Conservation (phyloP, 352 stramenopile genomes). For the Phytopythium kandeliae region DNA sequence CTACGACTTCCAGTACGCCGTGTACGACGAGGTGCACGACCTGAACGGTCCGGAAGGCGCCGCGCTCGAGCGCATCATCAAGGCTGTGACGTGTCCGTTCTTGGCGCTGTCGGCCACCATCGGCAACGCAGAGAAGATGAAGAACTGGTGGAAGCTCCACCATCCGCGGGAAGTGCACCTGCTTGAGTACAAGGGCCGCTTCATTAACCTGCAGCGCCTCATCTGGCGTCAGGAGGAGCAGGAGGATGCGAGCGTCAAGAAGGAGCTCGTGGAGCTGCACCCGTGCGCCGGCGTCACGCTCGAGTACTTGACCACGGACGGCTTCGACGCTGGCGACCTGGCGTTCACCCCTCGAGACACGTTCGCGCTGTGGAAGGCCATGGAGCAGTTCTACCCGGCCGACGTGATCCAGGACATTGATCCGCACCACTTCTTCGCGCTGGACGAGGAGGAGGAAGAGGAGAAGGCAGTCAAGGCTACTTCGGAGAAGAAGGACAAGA, state of each 20-base stretch:
- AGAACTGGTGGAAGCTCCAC: conserved; percentile 94
- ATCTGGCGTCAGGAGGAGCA: conserved; percentile 82
- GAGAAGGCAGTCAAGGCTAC: conserved; percentile 14
- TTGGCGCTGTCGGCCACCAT: conserved; percentile 98
- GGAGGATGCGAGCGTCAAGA: conserved; percentile 29
- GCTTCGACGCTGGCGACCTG: conserved; percentile 76
- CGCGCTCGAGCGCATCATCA: conserved; percentile 95
- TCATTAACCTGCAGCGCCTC: conserved; percentile 98
- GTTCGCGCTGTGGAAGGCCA: conserved; percentile 93
- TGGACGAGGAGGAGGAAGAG: conserved; percentile 43
- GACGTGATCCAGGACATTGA: conserved; percentile 90
- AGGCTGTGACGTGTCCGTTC: conserved; percentile 94
- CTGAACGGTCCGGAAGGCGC: conserved; percentile 96
- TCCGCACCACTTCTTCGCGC: conserved; percentile 93
- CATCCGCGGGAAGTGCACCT: conserved; percentile 84
- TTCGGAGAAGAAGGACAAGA: conserved; percentile 48
- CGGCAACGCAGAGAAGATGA: conserved; percentile 93
- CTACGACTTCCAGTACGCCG: conserved; percentile 96
- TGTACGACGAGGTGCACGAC: conserved; percentile 98
- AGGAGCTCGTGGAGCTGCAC: conserved; percentile 75
- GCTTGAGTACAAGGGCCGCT: conserved; percentile 95
- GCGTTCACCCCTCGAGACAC: conserved; percentile 97
- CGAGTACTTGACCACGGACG: conserved; percentile 80
- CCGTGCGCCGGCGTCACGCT: conserved; percentile 80
- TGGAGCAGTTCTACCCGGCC: conserved; percentile 64